Conservation (phyloP, 306 rosid genomes). For the Quillaja saponaria region DNA sequence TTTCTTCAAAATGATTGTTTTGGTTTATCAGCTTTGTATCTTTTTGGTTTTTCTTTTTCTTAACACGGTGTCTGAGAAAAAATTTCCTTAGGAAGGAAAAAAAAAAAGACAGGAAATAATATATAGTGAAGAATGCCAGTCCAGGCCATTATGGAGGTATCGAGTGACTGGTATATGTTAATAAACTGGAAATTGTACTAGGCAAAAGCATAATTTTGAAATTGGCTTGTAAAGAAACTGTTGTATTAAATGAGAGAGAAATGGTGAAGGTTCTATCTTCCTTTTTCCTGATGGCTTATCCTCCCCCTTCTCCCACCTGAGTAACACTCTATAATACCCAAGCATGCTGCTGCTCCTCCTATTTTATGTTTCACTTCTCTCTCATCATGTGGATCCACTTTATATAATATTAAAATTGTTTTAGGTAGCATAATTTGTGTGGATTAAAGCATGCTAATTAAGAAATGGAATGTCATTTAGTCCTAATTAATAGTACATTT, state of each 20-base stretch:
- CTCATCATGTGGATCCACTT: too few relatives aligned
- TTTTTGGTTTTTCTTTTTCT: not conserved
- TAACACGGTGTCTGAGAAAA: conserved; percentile 41
- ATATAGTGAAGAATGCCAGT: conserved; percentile 65
- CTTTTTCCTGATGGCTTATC: too few relatives aligned
- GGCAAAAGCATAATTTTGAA: conserved; percentile 39
- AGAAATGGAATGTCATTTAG: too few relatives aligned
- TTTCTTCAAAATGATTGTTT: conserved; percentile 64
- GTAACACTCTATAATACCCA: too few relatives aligned
- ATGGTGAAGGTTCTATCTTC: conserved; percentile 31
- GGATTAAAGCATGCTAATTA: too few relatives aligned
- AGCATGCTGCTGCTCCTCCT: too few relatives aligned
- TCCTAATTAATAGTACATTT: too few relatives aligned
- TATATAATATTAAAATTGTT: too few relatives aligned
- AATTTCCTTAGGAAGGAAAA: conserved; percentile 29
- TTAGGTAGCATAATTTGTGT: too few relatives aligned
- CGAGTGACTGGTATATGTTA: conserved; percentile 91
- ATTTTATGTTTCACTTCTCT: too few relatives aligned
- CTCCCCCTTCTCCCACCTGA: too few relatives aligned
- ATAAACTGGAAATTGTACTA: conserved; percentile 47
- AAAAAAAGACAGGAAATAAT: conserved; percentile 19
- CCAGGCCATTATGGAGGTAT: conserved; percentile 75
- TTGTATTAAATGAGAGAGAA: conserved; percentile 40
- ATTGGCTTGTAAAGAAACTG: conserved; percentile 57
- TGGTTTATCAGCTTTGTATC: conserved; percentile 22